A percentile compares a stretch with the other conserved stretches of the same genome.
phyloP scores from a whole-genome alignment of 305 asterid species.

The Solanum hybrid region DNA sequence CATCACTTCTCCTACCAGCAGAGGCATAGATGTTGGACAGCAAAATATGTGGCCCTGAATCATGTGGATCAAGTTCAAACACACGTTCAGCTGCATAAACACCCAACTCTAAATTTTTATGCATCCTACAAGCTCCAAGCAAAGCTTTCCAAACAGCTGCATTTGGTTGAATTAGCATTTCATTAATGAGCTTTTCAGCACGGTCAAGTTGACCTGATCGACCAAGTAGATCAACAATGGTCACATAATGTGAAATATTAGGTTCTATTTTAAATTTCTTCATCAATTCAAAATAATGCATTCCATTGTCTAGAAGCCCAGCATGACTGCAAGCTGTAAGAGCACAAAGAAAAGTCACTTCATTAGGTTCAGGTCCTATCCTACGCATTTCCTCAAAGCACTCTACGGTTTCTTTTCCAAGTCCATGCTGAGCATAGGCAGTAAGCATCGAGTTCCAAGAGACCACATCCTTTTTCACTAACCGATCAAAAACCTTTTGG shows the following conservation, averaged over 20 bases:
- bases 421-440: constrained; percentile 77
- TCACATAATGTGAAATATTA: constrained; percentile 55
- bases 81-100: constrained; percentile 73
- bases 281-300: constrained; percentile 65
- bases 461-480: constrained; percentile 53
- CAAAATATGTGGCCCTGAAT: constrained; percentile 75
- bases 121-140: constrained; percentile 89
- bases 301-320: constrained; percentile 62
- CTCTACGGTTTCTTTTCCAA: constrained; percentile 50
- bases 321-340: constrained; percentile 85
- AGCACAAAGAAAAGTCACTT: constrained; percentile 59
- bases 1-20: constrained; percentile 60
- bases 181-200: constrained; percentile 48
- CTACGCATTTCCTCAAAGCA: constrained; percentile 55
- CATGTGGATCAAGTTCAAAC: constrained; percentile 69
- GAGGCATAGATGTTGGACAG: constrained; percentile 76
- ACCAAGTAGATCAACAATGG: constrained; percentile 69
- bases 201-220: constrained; percentile 61
- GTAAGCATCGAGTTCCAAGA: constrained; percentile 93
- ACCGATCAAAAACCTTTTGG: constrained; percentile 48
- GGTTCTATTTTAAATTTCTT: constrained; percentile 40
- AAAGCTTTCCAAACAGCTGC: constrained; percentile 78
- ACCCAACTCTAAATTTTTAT: constrained; percentile 63
- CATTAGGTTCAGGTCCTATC: constrained; percentile 47
- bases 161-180: constrained; percentile 53